Base-by-base conservation (phyloP, 306 rosid genomes). In the Sicyos baderoa region DNA sequence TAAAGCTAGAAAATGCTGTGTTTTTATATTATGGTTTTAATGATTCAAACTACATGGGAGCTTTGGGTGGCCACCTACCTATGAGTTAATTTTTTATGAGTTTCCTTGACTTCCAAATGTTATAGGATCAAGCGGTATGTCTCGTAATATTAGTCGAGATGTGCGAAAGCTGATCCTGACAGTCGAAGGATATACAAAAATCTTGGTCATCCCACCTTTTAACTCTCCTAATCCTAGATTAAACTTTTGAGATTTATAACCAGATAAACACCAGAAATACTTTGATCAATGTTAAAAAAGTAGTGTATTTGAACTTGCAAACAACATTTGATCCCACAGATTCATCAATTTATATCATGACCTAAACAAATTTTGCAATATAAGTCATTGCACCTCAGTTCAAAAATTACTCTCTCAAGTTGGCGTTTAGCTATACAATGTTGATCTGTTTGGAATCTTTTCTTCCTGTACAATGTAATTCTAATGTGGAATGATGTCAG, bases 381-480 rank as follows among this genome's bases (percentile, higher is more conserved):
- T 62, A 40, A 59, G 45, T 7, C 40, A 27, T 15, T 32, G 49
- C 35, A 64, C 0, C 70, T 63, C 70, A 6, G 7, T 19, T 13
- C 54, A 19, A 63, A 55, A 62, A 79, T 25, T 58, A n/a, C 49
- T 48, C 23, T 49, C 48, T 62, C 63, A 54, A 25, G 56, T 70
- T 54, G 69, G 79, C 73, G 57, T 76, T 70, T 56, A 56, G 73
- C 88, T 78, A 84, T 84, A 37, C 81, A 77, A 55, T 29, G 71
- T 74, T 73, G 59, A 80, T 79, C 74, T 42, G 74, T 68, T 71
- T 50, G 72, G 52, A 65, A 21, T 4, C 51, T 42, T 63, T 62
- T 40, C 68, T 29, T 63, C 17, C 71, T 65, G 71, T 65, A 65
- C 71, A 65, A 45, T 65, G 69, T 65, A 45, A 13, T 44, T 65